Evolutionary conservation across 2,329 filamentous ascomycete species (phyloP).

Genomic region (Pseudogymnoascus sp.): DNA sequence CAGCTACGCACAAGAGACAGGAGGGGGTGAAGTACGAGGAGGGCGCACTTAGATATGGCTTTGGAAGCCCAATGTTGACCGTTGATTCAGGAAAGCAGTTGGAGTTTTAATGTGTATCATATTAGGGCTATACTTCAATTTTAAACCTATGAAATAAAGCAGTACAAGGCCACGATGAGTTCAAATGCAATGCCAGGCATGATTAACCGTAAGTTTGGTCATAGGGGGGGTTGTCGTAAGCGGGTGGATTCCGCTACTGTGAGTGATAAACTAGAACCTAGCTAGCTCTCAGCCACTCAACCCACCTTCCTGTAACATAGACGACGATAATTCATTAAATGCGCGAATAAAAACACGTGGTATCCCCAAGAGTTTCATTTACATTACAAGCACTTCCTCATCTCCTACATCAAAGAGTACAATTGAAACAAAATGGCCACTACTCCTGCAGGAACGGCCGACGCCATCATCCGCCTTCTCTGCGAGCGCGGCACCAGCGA

Average conservation of each 20-base stretch:
- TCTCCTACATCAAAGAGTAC: neutral
- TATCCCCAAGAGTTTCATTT: neutral
- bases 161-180: neutral
- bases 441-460: slow-evolving; percentile 13
- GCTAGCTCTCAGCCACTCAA: neutral
- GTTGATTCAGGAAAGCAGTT: slow-evolving; percentile 22
- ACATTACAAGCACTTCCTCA: neutral
- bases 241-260: neutral
- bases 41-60: slow-evolving; percentile 30
- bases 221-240: neutral
- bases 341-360: neutral
- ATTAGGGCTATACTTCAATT: neutral
- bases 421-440: neutral
- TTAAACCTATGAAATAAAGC: neutral
- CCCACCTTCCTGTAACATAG: neutral
- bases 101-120: neutral
- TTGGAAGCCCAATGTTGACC: slow-evolving; percentile 34
- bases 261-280: neutral
- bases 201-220: neutral
- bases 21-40: slow-evolving; percentile 30
- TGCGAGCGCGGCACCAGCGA: slow-evolving; percentile 26
- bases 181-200: neutral
- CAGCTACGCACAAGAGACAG: slow-evolving; percentile 33
- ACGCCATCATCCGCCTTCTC: slow-evolving; percentile 21
- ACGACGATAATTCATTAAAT: neutral